Conservation (phyloP, 148 eudicot genomes). For the Agrostemma githago region DNA sequence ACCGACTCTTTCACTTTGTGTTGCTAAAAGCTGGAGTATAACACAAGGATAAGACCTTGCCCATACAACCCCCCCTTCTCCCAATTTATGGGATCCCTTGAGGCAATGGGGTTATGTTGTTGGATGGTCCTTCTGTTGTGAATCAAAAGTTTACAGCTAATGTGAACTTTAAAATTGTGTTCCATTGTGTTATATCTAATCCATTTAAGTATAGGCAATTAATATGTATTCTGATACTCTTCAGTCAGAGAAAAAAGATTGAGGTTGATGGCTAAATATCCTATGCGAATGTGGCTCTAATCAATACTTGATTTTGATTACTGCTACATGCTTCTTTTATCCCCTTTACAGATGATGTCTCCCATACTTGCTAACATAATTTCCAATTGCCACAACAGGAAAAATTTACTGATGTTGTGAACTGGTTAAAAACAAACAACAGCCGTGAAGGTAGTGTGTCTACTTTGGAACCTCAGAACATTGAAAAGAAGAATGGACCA, state of each 20-base stretch:
- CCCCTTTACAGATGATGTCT: not conserved
- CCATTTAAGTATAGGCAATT: not conserved
- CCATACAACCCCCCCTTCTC: too few relatives aligned
- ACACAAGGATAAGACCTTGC: too few relatives aligned
- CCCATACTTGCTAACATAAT: not conserved
- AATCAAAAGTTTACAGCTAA: not conserved
- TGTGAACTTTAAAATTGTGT: not conserved
- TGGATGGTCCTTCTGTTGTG: not conserved
- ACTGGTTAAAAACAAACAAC: slow-evolving; percentile 70
- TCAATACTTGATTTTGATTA: not conserved
- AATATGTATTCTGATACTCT: not conserved
- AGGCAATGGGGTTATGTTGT: not conserved
- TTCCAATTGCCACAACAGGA: slow-evolving; percentile 38
- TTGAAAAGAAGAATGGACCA: slow-evolving; percentile 29
- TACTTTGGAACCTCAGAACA: slow-evolving; percentile 32
- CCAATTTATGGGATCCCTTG: too few relatives aligned
- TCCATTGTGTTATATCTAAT: not conserved
- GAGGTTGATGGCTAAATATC: not conserved
- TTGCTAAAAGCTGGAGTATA: too few relatives aligned
- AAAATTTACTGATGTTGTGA: slow-evolving; percentile 75
- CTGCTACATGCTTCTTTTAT: not conserved
- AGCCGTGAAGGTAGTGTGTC: slow-evolving; percentile 41
- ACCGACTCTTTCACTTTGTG: too few relatives aligned
- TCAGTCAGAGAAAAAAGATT: not conserved
- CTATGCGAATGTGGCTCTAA: not conserved